Percentiles rank a stretch among this genome's conserved stretches.
Conservation (phyloP, 257 asterid genomes). For the Gentiana straminea region DNA sequence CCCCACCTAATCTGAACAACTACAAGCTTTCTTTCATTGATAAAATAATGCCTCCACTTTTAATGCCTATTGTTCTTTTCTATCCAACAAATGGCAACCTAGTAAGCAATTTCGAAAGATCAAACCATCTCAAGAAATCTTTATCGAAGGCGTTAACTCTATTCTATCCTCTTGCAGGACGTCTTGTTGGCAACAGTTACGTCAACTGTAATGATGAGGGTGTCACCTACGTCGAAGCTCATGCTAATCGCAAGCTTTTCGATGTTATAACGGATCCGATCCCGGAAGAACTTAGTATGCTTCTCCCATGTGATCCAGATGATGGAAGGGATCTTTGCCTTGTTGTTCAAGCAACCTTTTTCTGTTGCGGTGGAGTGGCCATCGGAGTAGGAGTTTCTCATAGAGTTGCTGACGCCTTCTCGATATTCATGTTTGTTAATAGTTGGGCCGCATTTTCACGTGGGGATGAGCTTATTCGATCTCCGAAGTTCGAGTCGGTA, state of each 20-base stretch:
- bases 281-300: background rate
- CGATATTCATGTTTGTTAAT: background rate
- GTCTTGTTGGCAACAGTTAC: constrained; percentile 8
- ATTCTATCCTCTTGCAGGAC: constrained; percentile 23
- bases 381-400: constrained; percentile 2
- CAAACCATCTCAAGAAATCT: constrained; percentile 9
- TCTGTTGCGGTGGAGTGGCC: constrained; percentile 12
- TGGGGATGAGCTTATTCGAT: background rate
- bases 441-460: constrained; percentile 6
- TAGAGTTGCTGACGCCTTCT: constrained; percentile 9
- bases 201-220: constrained; percentile 23
- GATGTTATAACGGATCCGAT: constrained; percentile 2
- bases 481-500: constrained; percentile 24
- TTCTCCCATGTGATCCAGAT: constrained; percentile 6
- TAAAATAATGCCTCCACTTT: constrained; percentile 15
- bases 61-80: constrained; percentile 19
- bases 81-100: background rate
- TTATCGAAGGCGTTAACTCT: constrained; percentile 12
- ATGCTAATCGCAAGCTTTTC: background rate
- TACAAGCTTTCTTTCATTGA: constrained; percentile 18
- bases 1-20: constrained; percentile 10
- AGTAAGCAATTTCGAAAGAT: background rate
- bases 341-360: constrained; percentile 5
- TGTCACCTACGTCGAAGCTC: constrained; percentile 13
- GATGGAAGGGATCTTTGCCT: background rate